Conservation (phyloP, 352 stramenopile species). For the Pythium monospermum region DNA sequence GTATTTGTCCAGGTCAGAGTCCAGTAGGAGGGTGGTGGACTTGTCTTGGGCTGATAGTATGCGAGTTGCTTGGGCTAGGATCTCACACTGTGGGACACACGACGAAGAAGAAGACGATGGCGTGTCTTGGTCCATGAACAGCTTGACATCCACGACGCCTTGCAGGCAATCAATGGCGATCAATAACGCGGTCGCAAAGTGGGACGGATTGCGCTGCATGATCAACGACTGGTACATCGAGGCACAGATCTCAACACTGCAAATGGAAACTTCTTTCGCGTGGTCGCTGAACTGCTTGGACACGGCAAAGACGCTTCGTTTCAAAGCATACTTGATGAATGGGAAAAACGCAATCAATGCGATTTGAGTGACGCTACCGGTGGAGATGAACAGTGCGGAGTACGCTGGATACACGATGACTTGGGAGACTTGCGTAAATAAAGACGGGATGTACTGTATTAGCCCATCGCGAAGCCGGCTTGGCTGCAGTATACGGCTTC, state of each 20-base stretch:
- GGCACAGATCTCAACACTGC: constrained; percentile 7
- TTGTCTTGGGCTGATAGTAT: too few relatives aligned
- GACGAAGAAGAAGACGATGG: too few relatives aligned
- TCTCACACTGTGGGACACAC: too few relatives aligned
- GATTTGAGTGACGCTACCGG: background rate
- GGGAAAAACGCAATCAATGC: constrained; percentile 5
- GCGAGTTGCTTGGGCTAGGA: too few relatives aligned
- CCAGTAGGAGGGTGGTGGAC: too few relatives aligned
- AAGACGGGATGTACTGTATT: constrained; percentile 1
- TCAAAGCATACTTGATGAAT: constrained; percentile 4
- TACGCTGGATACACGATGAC: constrained; percentile 8
- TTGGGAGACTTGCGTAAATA: background rate
- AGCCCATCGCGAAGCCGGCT: background rate
- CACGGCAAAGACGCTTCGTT: background rate
- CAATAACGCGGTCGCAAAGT: background rate
- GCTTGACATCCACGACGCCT: constrained; percentile 1
- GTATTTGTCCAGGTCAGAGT: too few relatives aligned
- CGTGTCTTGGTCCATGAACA: constrained; percentile 12
- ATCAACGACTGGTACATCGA: constrained; percentile 12
- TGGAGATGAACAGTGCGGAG: background rate
- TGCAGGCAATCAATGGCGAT: constrained; percentile 6
- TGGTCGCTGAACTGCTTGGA: background rate
- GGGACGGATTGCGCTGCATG: constrained; percentile 3
- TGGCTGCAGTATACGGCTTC: background rate
- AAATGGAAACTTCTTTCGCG: constrained; percentile 10